Conservation (phyloP, 805 yeast genomes). For the Clavispora fructus region DNA sequence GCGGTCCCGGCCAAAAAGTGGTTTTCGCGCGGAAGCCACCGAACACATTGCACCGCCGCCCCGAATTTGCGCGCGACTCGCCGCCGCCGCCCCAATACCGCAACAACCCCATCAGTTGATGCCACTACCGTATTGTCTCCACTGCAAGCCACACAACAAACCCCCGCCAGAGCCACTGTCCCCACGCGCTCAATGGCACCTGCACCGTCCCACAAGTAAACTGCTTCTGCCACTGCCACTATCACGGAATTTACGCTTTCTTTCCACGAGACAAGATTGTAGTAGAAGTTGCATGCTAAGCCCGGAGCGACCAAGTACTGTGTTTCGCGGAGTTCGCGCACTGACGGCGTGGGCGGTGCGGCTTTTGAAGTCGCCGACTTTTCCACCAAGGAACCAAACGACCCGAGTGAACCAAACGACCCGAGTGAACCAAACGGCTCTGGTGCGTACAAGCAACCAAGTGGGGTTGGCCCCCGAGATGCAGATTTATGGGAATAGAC, state of each 20-base stretch:
- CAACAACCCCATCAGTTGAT: constrained; percentile 53
- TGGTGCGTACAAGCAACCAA: background rate
- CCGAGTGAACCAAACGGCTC: background rate
- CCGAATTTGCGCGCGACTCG: constrained; percentile 23
- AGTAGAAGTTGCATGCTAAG: constrained; percentile 70
- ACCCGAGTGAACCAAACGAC: background rate
- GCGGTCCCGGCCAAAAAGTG: constrained; percentile 63
- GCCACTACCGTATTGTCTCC: constrained; percentile 21
- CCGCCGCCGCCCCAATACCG: constrained; percentile 19
- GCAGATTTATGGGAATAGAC: background rate
- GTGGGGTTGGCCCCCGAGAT: background rate
- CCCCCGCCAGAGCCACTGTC: background rate
- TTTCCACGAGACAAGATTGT: constrained; percentile 75
- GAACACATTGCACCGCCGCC: constrained; percentile 45
- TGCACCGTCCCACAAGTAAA: constrained; percentile 58
- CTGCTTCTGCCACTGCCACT: constrained; percentile 59
- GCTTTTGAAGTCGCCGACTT: background rate
- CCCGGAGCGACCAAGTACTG: constrained; percentile 25
- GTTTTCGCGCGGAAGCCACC: constrained; percentile 48
- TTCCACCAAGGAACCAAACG: background rate
- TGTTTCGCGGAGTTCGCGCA: constrained; percentile 6
- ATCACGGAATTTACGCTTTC: constrained; percentile 43
- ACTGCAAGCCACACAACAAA: constrained; percentile 17
- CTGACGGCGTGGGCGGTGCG: background rate
- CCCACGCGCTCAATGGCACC: constrained; percentile 36